Base-by-base conservation (phyloP, 2,329 filamentous ascomycete species). In the Fusarium oligoseptatum region DNA sequence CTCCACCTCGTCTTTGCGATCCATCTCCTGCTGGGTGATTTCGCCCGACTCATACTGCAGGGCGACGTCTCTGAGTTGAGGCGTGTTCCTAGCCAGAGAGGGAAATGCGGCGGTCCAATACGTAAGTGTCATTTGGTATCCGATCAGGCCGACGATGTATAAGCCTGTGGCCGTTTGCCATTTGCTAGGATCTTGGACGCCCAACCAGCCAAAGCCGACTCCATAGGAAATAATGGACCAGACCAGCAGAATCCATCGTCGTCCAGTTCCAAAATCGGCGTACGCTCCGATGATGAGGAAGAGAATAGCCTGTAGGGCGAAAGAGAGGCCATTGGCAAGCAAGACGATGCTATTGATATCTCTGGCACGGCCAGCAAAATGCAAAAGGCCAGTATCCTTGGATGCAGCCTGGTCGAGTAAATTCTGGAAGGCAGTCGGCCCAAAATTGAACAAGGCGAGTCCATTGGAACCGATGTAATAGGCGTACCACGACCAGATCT, bases 401-500 rank as follows among this genome's bases (percentile, higher is more conserved):
- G 88, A 86, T 5, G 89, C 90, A 0, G 91, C 90, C 79, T 92
- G 88, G 61, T 85, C 88, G 29, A 93, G 83, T 10, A 93, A 81
- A 75, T 92, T 92, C 76, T 93, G 91, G 67, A 92, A 92, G 20
- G 89, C 88, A 3, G 90, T 91, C 1, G 90, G 90, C 3, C 87
- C 90, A 78, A 92, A 92, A 78, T 91, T 92, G 87, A 92, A 92
- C 60, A 88, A 84, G 10, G 87, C 87, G 70, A 87, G 86, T 7
- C 91, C 91, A 80, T 93, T 93, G 78, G 92, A 89, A 56, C 91
- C 91, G 61, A 92, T 87, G 78, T 93, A 93, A 81, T 92, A 92
- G 37, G 74, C 68, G 64, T 82, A 82, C 77, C 77, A 80, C 3
- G 78, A 71, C 57, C 73, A 67, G 8, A 79, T 77, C 29, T 80